A percentile compares a stretch with the other conserved stretches of the same genome.
These are phyloP conservation scores for Pleurotus djamor DNA, from an alignment of 768 basidiomycete genomes.

Conservation along the genomic window DNA sequence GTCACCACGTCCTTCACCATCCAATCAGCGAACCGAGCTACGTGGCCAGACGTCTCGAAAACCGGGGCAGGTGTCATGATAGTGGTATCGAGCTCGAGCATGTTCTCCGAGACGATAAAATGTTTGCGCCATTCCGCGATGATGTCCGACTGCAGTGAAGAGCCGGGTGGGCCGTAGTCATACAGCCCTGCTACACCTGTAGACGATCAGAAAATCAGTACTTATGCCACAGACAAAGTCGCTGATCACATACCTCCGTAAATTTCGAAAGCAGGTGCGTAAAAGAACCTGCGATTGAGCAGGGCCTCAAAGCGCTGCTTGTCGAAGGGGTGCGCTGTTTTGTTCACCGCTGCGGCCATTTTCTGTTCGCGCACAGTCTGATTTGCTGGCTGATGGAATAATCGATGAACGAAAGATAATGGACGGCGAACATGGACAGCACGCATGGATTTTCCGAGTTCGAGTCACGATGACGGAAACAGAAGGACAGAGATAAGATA, in stretches of 20 bases:
- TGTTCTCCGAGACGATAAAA: constrained; percentile 97
- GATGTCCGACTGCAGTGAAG: constrained; percentile 95
- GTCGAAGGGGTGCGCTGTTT: constrained; percentile 84
- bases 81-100: constrained; percentile 98
- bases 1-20: constrained; percentile 96
- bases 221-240: background rate
- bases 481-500: background rate
- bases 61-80: constrained; percentile 95
- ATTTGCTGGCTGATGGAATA: no score
- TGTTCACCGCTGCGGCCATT: constrained; percentile 51
- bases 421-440: background rate
- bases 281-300: constrained; percentile 92
- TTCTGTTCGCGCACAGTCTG: background rate
- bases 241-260: constrained; percentile 76
- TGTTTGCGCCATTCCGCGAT: constrained; percentile 95
- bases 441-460: background rate
- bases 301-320: constrained; percentile 82
- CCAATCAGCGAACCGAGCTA: constrained; percentile 98
- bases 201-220: background rate
- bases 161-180: constrained; percentile 97
- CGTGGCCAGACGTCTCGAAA: constrained; percentile 96
- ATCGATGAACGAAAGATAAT: background rate
- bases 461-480: constrained; percentile 1
- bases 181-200: constrained; percentile 95
- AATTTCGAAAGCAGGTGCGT: constrained; percentile 97